These are phyloP conservation scores for Pestalotiopsis sp. DNA, from an alignment of 2,329 filamentous ascomycete species.

Conservation along the genomic window DNA sequence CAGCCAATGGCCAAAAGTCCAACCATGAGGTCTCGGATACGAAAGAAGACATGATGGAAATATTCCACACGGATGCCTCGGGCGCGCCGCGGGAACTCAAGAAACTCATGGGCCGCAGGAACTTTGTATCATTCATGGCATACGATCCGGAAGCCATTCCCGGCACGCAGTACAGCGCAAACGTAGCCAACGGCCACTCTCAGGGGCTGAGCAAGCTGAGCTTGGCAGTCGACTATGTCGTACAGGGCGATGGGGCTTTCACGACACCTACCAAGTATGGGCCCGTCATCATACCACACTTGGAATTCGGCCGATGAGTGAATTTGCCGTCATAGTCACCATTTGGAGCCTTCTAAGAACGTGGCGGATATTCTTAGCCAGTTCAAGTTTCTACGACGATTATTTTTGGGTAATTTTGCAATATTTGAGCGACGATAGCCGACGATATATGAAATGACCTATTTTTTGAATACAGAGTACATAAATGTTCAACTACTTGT, in stretches of 20 bases:
- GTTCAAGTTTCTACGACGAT: not conserved
- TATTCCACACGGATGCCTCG: conserved; percentile 92
- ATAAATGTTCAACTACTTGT: too few relatives aligned
- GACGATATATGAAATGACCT: too few relatives aligned
- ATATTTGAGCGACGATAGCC: too few relatives aligned
- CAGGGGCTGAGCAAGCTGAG: conserved; percentile 69
- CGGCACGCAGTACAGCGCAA: conserved; percentile 33
- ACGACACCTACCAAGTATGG: conserved; percentile 91
- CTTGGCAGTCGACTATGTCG: conserved; percentile 93
- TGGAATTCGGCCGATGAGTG: conserved; percentile 70
- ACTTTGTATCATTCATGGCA: conserved; percentile 91
- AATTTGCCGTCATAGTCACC: not conserved
- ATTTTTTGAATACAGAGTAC: too few relatives aligned
- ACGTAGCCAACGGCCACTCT: conserved; percentile 35
- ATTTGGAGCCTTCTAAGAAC: not conserved
- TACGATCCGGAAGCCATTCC: conserved; percentile 82
- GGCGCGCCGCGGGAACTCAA: conserved; percentile 83
- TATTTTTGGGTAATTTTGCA: too few relatives aligned
- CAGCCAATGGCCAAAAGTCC: conserved; percentile 79
- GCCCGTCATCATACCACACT: conserved; percentile 88
- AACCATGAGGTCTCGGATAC: conserved; percentile 79
- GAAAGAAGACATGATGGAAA: conserved; percentile 99
- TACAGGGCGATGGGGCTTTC: conserved; percentile 86
- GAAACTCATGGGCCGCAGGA: conserved; percentile 89
- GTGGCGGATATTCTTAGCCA: not conserved